A percentile compares a stretch with the other conserved stretches of the same genome.
phyloP scores from a whole-genome alignment of 495 filamentous ascomycete genomes.

The Platismatia glauca region DNA sequence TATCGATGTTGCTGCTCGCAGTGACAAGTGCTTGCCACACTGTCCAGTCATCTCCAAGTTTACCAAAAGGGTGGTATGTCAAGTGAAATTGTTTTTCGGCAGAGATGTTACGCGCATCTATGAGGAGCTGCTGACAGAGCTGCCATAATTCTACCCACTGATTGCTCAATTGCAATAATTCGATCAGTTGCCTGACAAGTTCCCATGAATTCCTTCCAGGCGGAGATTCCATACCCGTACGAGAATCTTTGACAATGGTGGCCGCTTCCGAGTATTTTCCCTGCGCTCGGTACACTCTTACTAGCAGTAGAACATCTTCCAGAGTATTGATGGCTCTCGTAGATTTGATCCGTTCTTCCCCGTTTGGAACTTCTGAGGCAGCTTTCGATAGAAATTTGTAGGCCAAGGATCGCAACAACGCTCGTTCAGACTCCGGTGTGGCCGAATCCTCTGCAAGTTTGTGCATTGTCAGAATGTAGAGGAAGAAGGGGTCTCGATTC shows the following conservation, averaged over 20 bases:
- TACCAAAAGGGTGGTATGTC: conserved; percentile 11
- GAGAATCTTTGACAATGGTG: conserved; percentile 42
- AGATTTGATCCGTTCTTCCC: conserved; percentile 31
- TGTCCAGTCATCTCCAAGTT: conserved; percentile 46
- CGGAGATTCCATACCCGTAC: conserved; percentile 40
- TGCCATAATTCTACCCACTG: conserved; percentile 41
- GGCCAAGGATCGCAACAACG: conserved; percentile 48
- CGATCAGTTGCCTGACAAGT: conserved; percentile 39
- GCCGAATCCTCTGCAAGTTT: conserved; percentile 32
- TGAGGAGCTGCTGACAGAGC: conserved; percentile 35
- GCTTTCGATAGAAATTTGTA: conserved; percentile 53
- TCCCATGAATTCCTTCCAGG: conserved; percentile 45
- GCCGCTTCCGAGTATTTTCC: conserved; percentile 38
- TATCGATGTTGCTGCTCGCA: conserved; percentile 20
- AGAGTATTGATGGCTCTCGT: conserved; percentile 45
- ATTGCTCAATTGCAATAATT: conserved; percentile 34
- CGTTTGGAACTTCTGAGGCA: conserved; percentile 39
- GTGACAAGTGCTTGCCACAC: conserved; percentile 42
- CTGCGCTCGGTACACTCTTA: conserved; percentile 44
- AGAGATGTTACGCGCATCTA: conserved; percentile 27
- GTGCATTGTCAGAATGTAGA: conserved; percentile 47
- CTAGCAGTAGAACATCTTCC: conserved; percentile 47
- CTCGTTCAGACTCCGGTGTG: conserved; percentile 41
- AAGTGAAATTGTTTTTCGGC: neutral
- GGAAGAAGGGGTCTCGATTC: conserved; percentile 48